Conservation (phyloP, 257 asterid genomes). For the Capsicum baccatum region DNA sequence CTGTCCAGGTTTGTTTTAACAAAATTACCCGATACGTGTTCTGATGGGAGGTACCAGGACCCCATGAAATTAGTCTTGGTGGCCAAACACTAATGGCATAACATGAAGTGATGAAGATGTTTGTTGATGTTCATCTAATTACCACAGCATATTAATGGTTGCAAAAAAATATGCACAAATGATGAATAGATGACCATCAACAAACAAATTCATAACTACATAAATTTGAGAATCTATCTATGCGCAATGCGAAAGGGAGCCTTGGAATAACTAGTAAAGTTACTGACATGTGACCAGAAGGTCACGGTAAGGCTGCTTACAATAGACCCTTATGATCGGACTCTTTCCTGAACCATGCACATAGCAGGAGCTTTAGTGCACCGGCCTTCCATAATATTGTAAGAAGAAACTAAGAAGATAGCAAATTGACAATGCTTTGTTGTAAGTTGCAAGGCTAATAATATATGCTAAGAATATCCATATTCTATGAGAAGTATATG, state of each 20-base stretch:
- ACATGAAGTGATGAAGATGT: slow-evolving; percentile 22
- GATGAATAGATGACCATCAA: slow-evolving; percentile 29
- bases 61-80: too few species aligned
- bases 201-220: slow-evolving; percentile 24
- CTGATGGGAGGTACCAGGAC: too few species aligned
- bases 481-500: neutral
- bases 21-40: too few species aligned
- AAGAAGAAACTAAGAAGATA: neutral
- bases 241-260: neutral
- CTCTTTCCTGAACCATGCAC: too few species aligned
- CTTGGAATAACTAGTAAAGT: too few species aligned
- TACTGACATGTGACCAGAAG: too few species aligned
- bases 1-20: too few species aligned
- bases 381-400: neutral
- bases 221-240: neutral
- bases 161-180: neutral
- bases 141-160: neutral
- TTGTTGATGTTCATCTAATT: slow-evolving; percentile 30
- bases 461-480: slow-evolving; percentile 10
- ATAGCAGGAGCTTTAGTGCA: too few species aligned
- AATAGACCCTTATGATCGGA: too few species aligned
- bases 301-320: too few species aligned
- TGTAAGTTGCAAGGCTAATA: neutral
- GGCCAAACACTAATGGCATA: neutral
- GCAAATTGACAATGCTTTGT: neutral